Conservation (phyloP, 1,139 yeast species). For the Pichia sp. region DNA sequence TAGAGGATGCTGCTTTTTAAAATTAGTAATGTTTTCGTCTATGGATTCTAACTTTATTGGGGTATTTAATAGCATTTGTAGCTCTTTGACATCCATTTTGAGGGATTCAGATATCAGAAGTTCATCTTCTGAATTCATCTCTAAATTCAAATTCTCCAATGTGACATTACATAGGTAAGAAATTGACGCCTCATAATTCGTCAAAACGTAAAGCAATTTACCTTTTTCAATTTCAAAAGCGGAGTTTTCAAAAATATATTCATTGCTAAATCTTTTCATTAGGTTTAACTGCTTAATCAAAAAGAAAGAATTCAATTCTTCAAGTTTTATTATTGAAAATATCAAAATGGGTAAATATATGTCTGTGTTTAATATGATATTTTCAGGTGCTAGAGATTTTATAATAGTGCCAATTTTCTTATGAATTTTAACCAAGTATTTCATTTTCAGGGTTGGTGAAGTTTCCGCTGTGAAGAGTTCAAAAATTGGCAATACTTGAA, state of each 20-base stretch:
- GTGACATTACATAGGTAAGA: slow-evolving; percentile 43
- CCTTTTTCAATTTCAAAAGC: slow-evolving; percentile 29
- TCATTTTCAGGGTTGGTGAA: slow-evolving; percentile 34
- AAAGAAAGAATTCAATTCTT: slow-evolving; percentile 31
- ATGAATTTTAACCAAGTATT: slow-evolving; percentile 32
- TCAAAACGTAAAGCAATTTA: slow-evolving; percentile 48
- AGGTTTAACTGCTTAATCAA: slow-evolving; percentile 43
- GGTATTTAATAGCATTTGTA: slow-evolving; percentile 10
- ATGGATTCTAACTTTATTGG: slow-evolving; percentile 21
- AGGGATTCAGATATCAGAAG: slow-evolving; percentile 5
- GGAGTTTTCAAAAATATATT: slow-evolving; percentile 22
- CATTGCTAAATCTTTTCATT: slow-evolving; percentile 49
- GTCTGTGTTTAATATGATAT: slow-evolving; percentile 32
- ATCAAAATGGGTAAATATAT: slow-evolving; percentile 49
- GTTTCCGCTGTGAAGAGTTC: slow-evolving; percentile 27
- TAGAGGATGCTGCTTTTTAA: slow-evolving; percentile 11
- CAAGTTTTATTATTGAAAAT: slow-evolving; percentile 36
- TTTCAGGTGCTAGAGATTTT: background rate
- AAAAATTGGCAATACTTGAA: slow-evolving; percentile 21
- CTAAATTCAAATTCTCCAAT: slow-evolving; percentile 30
- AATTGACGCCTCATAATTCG: slow-evolving; percentile 59
- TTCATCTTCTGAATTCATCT: slow-evolving; percentile 6
- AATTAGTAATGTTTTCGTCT: slow-evolving; percentile 17
- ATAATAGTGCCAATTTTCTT: slow-evolving; percentile 23
- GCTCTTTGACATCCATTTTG: slow-evolving; percentile 3